Conservation (phyloP, 2,329 filamentous ascomycete species). For the Volutella citrinella region DNA sequence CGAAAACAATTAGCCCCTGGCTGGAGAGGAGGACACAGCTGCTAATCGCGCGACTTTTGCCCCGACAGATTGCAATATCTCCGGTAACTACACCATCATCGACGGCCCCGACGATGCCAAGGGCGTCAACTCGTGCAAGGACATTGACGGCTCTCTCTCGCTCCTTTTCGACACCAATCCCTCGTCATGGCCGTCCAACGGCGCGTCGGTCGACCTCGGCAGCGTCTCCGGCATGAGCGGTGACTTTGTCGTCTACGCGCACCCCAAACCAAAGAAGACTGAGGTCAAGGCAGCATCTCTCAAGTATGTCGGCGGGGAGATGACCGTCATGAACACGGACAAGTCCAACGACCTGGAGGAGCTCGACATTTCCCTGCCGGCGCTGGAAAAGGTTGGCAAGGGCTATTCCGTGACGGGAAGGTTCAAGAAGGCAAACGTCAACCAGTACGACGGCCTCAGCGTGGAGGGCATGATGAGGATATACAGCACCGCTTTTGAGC, state of each 20-base stretch:
- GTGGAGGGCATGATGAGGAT: conserved; percentile 22
- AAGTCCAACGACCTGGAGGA: conserved; percentile 14
- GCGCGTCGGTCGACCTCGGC: conserved; percentile 24
- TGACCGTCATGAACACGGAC: conserved; percentile 24
- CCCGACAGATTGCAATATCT: conserved; percentile 21
- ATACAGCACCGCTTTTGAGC: conserved; percentile 18
- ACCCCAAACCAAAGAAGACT: conserved; percentile 21
- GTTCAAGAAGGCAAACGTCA: conserved; percentile 17
- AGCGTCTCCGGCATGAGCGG: conserved; percentile 18
- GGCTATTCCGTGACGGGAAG: conserved; percentile 23
- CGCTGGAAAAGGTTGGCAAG: conserved; percentile 17
- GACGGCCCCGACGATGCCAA: conserved; percentile 17
- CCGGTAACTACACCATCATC: conserved; percentile 26
- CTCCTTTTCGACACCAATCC: conserved; percentile 22
- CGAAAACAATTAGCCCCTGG: not conserved
- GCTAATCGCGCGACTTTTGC: no score
- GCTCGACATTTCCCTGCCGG: conserved; percentile 18
- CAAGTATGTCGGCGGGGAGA: conserved; percentile 17
- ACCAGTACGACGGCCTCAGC: conserved; percentile 15
- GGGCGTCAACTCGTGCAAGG: conserved; percentile 20
- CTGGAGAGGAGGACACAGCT: no score
- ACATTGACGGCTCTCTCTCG: conserved; percentile 25
- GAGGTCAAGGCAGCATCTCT: conserved; percentile 18
- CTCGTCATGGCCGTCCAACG: conserved; percentile 19
- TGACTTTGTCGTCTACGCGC: conserved; percentile 24